These are phyloP conservation scores for Debaryomycetaceae sp. DNA, from an alignment of 1,139 yeast genomes.

Conservation along the genomic window DNA sequence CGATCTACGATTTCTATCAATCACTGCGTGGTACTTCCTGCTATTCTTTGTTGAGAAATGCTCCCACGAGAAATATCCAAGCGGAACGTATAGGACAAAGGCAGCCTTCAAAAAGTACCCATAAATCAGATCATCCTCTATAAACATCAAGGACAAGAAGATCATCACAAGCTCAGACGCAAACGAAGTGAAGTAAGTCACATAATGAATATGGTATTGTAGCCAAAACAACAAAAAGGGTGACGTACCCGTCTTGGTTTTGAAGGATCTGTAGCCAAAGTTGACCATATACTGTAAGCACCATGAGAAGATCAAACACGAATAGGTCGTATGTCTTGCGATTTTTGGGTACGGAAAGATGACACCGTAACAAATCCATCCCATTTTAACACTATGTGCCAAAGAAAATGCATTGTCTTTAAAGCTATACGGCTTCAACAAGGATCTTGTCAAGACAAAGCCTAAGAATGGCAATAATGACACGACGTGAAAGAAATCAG, in stretches of 20 bases:
- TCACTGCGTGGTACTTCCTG: slow-evolving; percentile 19
- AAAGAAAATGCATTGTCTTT: slow-evolving; percentile 25
- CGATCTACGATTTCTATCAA: slow-evolving; percentile 14
- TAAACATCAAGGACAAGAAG: slow-evolving; percentile 48
- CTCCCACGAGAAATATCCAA: slow-evolving; percentile 35
- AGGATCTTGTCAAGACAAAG: slow-evolving; percentile 19
- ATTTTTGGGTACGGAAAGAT: slow-evolving; percentile 46
- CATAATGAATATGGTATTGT: slow-evolving; percentile 37
- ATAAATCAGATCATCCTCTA: slow-evolving; percentile 28
- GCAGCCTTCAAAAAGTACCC: slow-evolving; percentile 25
- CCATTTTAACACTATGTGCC: slow-evolving; percentile 31
- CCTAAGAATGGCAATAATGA: slow-evolving; percentile 32
- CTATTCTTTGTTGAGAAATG: slow-evolving; percentile 22
- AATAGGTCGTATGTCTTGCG: slow-evolving; percentile 48
- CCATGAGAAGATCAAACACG: slow-evolving; percentile 46
- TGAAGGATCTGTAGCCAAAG: slow-evolving; percentile 47
- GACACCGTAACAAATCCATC: slow-evolving; percentile 43
- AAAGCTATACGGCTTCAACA: slow-evolving; percentile 10
- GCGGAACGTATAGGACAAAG: slow-evolving; percentile 34
- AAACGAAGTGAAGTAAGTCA: slow-evolving; percentile 45
- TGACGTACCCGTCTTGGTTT: slow-evolving; percentile 35
- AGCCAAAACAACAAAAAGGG: slow-evolving; percentile 34
- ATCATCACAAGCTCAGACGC: slow-evolving; percentile 51
- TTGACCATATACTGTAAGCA: slow-evolving; percentile 40
- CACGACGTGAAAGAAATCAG: slow-evolving; percentile 56